Evolutionary conservation across 179 eudicot genomes (phyloP), one percentile per base, ranked within the genome.

Genomic region (Nepenthes alata): DNA sequence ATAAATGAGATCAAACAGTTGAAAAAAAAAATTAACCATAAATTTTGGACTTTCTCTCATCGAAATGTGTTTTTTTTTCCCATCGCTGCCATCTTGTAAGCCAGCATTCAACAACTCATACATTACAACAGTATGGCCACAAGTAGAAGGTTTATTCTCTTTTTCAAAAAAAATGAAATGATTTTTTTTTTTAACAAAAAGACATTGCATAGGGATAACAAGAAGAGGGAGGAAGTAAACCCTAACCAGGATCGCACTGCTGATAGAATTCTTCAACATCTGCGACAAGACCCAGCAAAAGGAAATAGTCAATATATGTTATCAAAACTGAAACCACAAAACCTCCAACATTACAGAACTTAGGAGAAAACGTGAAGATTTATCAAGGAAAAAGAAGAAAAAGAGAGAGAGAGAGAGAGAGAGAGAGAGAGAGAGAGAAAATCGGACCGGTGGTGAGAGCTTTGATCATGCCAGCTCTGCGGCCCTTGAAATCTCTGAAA

Each of bases 401-500:
- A 6, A 37, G 37, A 14, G 53, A 35, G 53, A n/a, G 13, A 38
- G 48, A 47, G 2, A 64, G 34, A 47, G 5, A 54, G 6, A 11
- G 15, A n/a, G 50, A 45, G 37, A 10, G 39, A 34, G 12, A 53
- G 37, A 54, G 37, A 25, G 35, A 37, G 2, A 47, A 13, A 59
- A 60, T 11, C 64, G 35, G 6, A 87, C 95, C 95, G 10, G 74
- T 44, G 53, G 95, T 85, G 41, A 87, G 95, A 66, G 96, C 96
- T 75, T 81, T 81, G 61, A 88, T 76, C 61, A 88, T 70, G 53
- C 81, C 96, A 65, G 87, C 73, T 50, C 89, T 63, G 8, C 96
- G 80, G 55, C 93, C 93, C 67, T 85, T 88, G 67, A 83, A 83
- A 70, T 88, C 93, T 70, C 78, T 75, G 55, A 81, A 88, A 55